Percentiles rank a stretch among this genome's conserved stretches.
Evolutionary conservation across 805 yeast genomes (phyloP).

Genomic region (Pichia heedii): DNA sequence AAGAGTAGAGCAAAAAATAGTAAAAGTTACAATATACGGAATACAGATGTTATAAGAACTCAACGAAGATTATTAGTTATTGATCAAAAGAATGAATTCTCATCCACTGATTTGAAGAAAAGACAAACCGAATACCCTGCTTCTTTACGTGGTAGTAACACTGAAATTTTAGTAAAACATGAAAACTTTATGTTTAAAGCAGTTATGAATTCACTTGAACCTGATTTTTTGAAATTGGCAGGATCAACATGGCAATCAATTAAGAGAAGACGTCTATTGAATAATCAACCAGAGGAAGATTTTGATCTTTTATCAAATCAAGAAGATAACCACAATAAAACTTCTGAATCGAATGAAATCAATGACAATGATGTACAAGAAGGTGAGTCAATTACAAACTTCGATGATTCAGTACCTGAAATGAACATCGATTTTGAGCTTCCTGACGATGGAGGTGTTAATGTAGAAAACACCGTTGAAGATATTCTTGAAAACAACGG

Average conservation of each 20-base stretch:
- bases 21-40: constrained; percentile 26
- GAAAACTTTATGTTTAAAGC: background rate
- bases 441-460: too few relatives aligned
- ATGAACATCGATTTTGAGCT: too few relatives aligned
- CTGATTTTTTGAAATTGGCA: constrained; percentile 2
- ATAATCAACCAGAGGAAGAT: background rate
- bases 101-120: constrained; percentile 30
- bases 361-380: too few relatives aligned
- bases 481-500: too few relatives aligned
- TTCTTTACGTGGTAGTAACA: background rate
- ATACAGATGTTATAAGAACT: constrained; percentile 39
- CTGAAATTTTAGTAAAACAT: background rate
- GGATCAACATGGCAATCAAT: constrained; percentile 14
- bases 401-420: too few relatives aligned
- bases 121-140: constrained; percentile 24
- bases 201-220: constrained; percentile 8
- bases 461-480: too few relatives aligned
- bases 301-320: too few relatives aligned
- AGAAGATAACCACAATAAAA: too few relatives aligned
- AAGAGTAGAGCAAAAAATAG: constrained; percentile 12
- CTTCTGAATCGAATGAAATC: too few relatives aligned
- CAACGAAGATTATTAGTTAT: constrained; percentile 35
- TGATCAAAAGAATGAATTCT: constrained; percentile 38
- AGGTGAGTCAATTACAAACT: too few relatives aligned
- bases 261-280: constrained; percentile 9